Evolutionary conservation across 1,284 basidiomycete species (phyloP), one percentile per base, ranked within the genome.

Genomic region (Xerocomus amazonicus): DNA sequence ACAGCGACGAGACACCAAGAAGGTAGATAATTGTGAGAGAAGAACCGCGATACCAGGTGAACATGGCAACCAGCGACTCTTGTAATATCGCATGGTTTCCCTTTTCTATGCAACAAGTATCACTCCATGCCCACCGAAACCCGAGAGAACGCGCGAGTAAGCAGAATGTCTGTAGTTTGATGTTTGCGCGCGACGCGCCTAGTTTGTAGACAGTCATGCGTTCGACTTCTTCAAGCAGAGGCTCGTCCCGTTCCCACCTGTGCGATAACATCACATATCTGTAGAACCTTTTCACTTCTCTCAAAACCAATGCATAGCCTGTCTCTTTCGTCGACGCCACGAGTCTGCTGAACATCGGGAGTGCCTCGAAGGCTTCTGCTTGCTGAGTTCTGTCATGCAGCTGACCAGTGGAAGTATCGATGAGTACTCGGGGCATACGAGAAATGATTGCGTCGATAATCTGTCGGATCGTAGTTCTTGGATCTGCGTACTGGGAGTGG

Each of bases 121-220:
- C 50, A 19, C 36, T 32, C 37, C 45, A 46, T 14, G 29, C 37
- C 38, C 38, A 47, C 16, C 32, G 45, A 14, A 52, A 47, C 4
- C 51, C 51, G 23, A 48, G 46, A 4, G n/a, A 29, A 16, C 16
- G 12, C 9, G 10, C 52, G 9, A 54, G 33, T 3, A 9, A 27
- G 16, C 50, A 53, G 4, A 54, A 54, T 3, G 2, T 34, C n/a
- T 35, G 42, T 12, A 54, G 29, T 31, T 54, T 54, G 45, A 31
- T 17, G 27, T 52, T 54, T 4, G 31, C 43, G 2, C n/a, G 31
- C 5, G 45, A 53, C 32, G 29, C 2, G 14, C 53, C 43, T 4
- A 54, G 50, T 1, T 45, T 33, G 14, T 48, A 39, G 39, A 54
- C 12, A 6, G 52, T 43, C 4, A 38, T 29, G 12, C 31, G 16